phyloP scores from a whole-genome alignment of 2,329 filamentous ascomycete species.

The Emydomyces testavorans region DNA sequence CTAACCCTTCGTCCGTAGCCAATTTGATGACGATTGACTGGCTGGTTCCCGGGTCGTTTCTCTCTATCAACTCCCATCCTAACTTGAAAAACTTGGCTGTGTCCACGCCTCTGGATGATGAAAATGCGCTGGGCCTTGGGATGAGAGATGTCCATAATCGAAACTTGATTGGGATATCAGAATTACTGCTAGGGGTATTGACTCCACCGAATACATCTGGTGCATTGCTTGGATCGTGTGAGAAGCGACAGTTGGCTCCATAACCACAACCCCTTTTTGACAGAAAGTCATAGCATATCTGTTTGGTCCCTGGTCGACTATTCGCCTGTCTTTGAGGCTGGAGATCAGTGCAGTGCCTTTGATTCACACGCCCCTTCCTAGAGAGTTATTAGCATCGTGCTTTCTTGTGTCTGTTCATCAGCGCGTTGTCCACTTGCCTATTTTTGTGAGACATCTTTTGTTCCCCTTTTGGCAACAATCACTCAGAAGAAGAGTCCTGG shows the following conservation, averaged over 20 bases:
- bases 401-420: no score
- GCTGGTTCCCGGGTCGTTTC: conserved; percentile 18
- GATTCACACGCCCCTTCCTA: background rate
- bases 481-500: background rate
- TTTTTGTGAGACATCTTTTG: background rate
- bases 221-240: background rate
- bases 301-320: background rate
- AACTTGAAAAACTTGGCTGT: conserved; percentile 19
- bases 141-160: background rate
- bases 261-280: background rate
- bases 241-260: background rate
- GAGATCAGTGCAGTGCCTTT: background rate
- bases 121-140: background rate
- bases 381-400: background rate
- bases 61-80: conserved; percentile 18
- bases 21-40: conserved; percentile 25
- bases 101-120: conserved; percentile 5
- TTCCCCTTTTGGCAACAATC: background rate
- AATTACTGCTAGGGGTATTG: background rate
- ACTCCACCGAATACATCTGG: background rate
- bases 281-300: background rate
- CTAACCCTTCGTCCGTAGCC: conserved; percentile 24
- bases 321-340: background rate
- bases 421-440: background rate
- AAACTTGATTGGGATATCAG: background rate